Base-by-base conservation (phyloP, 345 rosid genomes). In the Durio zibethinus region DNA sequence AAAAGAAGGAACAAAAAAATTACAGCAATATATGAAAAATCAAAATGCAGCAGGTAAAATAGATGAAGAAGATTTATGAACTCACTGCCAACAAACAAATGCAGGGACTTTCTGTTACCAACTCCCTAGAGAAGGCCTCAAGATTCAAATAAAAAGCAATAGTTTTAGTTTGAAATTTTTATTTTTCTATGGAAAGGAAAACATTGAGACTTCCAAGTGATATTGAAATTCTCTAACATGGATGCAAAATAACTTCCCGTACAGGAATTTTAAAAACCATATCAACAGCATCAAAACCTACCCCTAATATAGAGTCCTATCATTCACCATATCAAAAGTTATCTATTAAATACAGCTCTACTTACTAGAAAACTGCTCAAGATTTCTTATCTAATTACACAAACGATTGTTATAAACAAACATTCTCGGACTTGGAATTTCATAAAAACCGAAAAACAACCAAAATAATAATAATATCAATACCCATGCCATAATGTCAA, bases 191-290 rank as follows among this genome's bases (percentile, higher is more conserved):
- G 50, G 29, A 69, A 42, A n/a, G 36, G 16, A 36, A 7, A 73
- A n/a, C 11, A 21, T 35, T 10, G 21, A 54, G 18, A 53, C 62
- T 72, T 72, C 76, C 47, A 53, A 56, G 64, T 36, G 36, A 73
- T 25, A 56, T n/a, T 73, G 76, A 73, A 53, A 73, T 36, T 56
- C 33, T 54, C 15, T 53, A 56, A 38, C 50, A 73, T 54, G 21
- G 4, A 56, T n/a, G 7, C 21, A 35, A 21, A 73, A 23, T 15
- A 69, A 69, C 36, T 15, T 35, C 35, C 16, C 27, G 50, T 5
- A 29, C 1, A 48, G 20, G 25, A 69, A 8, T 15, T 27, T 16
- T 25, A 15, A 16, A 66, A 69, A 71, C 74, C 10, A 50, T 31
- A 33, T 10, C 43, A 71, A 31, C 5, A 50, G 43, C 61, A 8